phyloP scores from a whole-genome alignment of 129 eudicot species.

The Ambrosia artemisiifolia region DNA sequence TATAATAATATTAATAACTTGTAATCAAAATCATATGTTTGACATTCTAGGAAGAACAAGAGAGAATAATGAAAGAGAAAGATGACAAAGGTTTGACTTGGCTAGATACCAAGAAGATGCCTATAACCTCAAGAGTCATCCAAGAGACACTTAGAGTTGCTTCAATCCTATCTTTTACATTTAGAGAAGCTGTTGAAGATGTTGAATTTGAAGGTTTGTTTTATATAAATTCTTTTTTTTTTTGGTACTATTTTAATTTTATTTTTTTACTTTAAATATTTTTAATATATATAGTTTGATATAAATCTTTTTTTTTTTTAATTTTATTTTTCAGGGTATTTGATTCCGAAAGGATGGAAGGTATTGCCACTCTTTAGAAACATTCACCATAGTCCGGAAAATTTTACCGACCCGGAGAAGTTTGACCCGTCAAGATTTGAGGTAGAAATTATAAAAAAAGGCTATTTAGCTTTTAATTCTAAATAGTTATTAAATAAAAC shows the following conservation, averaged over 20 bases:
- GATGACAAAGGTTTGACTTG: conserved; percentile 58
- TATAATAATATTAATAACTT: background rate
- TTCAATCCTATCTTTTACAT: conserved; percentile 86
- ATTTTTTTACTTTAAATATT: background rate
- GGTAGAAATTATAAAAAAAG: conserved; percentile 40
- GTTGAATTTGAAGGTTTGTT: conserved; percentile 90
- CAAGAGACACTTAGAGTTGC: conserved; percentile 98
- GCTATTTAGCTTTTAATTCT: background rate
- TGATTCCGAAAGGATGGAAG: conserved; percentile 99
- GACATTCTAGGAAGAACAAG: conserved; percentile 84
- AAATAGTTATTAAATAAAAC: background rate
- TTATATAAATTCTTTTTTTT: background rate
- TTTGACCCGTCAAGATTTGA: conserved; percentile 99
- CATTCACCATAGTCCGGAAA: conserved; percentile 89
- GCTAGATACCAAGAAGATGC: conserved; percentile 91
- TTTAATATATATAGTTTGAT: background rate
- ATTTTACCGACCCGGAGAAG: conserved; percentile 79
- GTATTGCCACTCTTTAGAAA: conserved; percentile 91
- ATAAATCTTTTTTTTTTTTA: background rate
- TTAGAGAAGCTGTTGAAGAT: conserved; percentile 99
- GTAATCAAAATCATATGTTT: conserved; percentile 16
- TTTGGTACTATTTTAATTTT: background rate
- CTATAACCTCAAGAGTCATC: conserved; percentile 79
- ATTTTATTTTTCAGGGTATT: conserved; percentile 53
- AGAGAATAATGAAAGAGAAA: conserved; percentile 60